A percentile compares a stretch with the other conserved stretches of the same genome.
These are phyloP conservation scores for Seminavis robusta DNA, from an alignment of 108 stramenopile species.

Conservation along the genomic window DNA sequence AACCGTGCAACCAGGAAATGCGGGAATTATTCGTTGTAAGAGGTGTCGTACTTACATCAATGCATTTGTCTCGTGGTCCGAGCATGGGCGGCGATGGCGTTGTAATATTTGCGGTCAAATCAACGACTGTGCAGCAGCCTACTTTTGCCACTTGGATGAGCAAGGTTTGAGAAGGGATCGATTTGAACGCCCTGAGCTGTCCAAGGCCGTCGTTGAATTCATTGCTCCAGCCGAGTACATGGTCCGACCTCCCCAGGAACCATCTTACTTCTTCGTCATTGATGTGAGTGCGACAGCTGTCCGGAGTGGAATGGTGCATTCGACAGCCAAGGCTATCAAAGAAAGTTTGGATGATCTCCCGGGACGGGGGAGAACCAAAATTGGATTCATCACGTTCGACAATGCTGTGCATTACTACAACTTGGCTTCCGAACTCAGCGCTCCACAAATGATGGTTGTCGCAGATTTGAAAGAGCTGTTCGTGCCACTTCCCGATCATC, in stretches of 20 bases:
- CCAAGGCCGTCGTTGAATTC: conserved; percentile 85
- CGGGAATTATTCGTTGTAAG: conserved; percentile 97
- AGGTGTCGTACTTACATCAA: conserved; percentile 99
- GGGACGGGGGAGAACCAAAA: conserved; percentile 81
- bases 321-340: conserved; percentile 79
- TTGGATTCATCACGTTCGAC: conserved; percentile 95
- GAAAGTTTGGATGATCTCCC: conserved; percentile 86
- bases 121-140: conserved; percentile 89
- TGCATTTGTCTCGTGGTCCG: conserved; percentile 95
- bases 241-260: conserved; percentile 98
- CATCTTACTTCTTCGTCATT: conserved; percentile 94
- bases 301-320: conserved; percentile 79
- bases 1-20: conserved; percentile 91
- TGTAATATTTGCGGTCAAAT: conserved; percentile 96
- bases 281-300: conserved; percentile 93
- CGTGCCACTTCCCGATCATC: conserved; percentile 93
- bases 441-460: conserved; percentile 96
- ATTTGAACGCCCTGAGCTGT: conserved; percentile 91
- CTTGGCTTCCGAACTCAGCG: conserved; percentile 71
- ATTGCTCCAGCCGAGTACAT: conserved; percentile 97
- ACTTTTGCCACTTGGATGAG: conserved; percentile 96
- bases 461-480: conserved; percentile 92
- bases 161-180: conserved; percentile 83
- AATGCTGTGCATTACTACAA: conserved; percentile 94
- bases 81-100: conserved; percentile 94